Percentiles rank a stretch among this genome's conserved stretches.
phyloP scores from a whole-genome alignment of 441 rosid species.

The Pelargonium citronellum region DNA sequence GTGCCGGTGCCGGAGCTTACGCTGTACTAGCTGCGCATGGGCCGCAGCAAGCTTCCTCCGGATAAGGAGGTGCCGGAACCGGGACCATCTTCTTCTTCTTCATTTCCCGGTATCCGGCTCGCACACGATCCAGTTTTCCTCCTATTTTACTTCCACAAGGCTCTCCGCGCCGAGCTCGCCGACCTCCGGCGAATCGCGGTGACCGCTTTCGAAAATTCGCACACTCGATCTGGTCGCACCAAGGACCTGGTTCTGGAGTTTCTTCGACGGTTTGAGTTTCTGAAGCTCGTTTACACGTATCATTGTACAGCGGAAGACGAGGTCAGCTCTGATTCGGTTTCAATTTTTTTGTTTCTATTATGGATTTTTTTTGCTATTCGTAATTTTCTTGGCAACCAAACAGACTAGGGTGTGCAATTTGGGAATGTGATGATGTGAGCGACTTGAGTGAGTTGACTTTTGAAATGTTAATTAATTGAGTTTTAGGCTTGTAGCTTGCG shows the following conservation, averaged over 20 bases:
- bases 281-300: constrained; percentile 58
- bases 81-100: background rate
- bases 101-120: constrained; percentile 29
- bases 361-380: background rate
- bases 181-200: constrained; percentile 44
- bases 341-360: background rate
- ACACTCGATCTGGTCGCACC: constrained; percentile 16
- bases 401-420: background rate
- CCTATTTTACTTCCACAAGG: constrained; percentile 58
- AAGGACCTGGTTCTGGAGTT: constrained; percentile 35
- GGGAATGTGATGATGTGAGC: constrained; percentile 1
- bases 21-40: background rate
- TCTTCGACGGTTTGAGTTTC: constrained; percentile 46
- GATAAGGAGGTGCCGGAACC: constrained; percentile 22
- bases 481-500: background rate
- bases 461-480: background rate
- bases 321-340: constrained; percentile 33
- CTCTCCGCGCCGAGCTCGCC: constrained; percentile 50
- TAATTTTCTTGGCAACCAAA: background rate
- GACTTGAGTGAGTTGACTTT: background rate
- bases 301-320: constrained; percentile 73
- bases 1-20: background rate
- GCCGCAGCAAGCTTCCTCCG: constrained; percentile 12
- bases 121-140: constrained; percentile 59
- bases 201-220: constrained; percentile 25